Evolutionary conservation across 2,329 filamentous ascomycete species (phyloP).

Genomic region (Sphaerulina vaccinii): DNA sequence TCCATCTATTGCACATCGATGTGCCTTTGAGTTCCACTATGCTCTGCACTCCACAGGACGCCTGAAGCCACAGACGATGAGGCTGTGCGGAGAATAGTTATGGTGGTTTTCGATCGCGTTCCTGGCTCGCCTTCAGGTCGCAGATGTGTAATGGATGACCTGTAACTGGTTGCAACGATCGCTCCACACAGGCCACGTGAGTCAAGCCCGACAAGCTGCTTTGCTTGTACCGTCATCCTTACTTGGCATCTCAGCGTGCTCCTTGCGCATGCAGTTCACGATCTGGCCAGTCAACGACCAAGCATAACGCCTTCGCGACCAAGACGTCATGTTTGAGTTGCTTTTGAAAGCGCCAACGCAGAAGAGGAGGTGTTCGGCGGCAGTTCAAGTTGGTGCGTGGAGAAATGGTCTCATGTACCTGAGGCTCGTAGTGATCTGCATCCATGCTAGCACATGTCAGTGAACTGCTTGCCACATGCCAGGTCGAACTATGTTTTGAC

Average conservation of each 20-base stretch:
- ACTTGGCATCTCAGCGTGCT: background rate
- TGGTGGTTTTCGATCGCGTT: too few relatives aligned
- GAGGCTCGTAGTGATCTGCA: background rate
- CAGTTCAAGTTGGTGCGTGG: background rate
- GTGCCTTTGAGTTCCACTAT: background rate
- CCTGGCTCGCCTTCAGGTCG: background rate
- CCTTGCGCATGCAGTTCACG: background rate
- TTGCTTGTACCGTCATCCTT: background rate
- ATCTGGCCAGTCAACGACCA: constrained; percentile 3
- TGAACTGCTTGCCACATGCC: background rate
- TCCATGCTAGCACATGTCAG: background rate
- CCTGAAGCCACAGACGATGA: constrained; percentile 7
- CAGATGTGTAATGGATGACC: background rate
- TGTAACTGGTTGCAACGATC: background rate
- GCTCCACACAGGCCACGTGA: background rate
- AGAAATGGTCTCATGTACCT: background rate
- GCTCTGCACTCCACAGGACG: background rate
- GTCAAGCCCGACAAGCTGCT: background rate
- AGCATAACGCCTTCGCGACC: background rate
- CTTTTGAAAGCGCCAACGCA: background rate
- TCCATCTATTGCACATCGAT: too few relatives aligned
- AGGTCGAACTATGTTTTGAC: background rate
- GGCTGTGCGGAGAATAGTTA: constrained; percentile 7
- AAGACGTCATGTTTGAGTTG: constrained; percentile 3
- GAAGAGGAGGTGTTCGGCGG: background rate